Base-by-base conservation (phyloP, 306 rosid species). In the Dicorynia guianensis region DNA sequence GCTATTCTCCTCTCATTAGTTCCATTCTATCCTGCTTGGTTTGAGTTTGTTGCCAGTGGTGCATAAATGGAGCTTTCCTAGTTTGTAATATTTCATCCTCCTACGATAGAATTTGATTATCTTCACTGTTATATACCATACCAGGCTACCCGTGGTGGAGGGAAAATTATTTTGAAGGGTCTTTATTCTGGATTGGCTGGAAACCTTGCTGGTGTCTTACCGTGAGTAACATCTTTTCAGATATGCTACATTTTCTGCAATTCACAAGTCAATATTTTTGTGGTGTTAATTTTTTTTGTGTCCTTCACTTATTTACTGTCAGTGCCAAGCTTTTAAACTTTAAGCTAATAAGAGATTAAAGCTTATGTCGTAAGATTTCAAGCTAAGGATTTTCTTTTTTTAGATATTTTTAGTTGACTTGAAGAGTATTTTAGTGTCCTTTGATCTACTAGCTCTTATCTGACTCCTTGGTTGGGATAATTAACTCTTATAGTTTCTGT, bases 101-200 rank as follows among this genome's bases (percentile, higher is more conserved):
- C 49, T 15, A 33, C 14, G 71, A 47, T 63, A 48, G 34, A 44
- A 11, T 66, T 63, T 36, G 44, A 65, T 47, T 62, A 42, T 72
- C 18, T 40, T 67, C 62, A 68, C 20, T 13, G 7, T 68, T 80
- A 54, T 40, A 18, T 72, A 44, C 62, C 25, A 40, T 44, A 71
- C 52, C 79, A 95, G 98, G 98, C 90, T 81, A 91, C 88, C 47
- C 98, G 82, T 75, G 95, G 89, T 64, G 97, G 97, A 68, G 97
- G 89, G 7, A 69, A 82, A 79, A 90, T 95, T 70, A 84, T 75
- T 77, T 82, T 90, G 80, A 89, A 89, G 85, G 97, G 98, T 63
- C 88, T 95, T 69, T 95, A 92, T 81, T 88, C 98, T 66, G 98
- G 98, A 79, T 81, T 95, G 91, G 84, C 86, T 7, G 98, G 96